These are phyloP conservation scores for Nannochloris sp. DNA, from an alignment of 139 green algal species.

Conservation along the genomic window DNA sequence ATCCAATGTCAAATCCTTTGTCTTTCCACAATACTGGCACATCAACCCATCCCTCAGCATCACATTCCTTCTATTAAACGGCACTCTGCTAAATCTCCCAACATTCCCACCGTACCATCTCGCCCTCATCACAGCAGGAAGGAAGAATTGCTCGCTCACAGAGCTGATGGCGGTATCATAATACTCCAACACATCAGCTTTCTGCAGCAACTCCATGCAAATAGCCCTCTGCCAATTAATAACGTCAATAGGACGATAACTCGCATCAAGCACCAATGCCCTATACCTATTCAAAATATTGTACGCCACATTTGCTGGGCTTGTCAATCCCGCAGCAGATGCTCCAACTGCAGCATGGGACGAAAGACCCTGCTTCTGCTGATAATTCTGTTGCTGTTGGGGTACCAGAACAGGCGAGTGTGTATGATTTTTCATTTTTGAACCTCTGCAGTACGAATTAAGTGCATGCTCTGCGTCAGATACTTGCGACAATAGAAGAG, in stretches of 20 bases:
- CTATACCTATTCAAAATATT: conserved; percentile 17
- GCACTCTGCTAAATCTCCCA: conserved; percentile 5
- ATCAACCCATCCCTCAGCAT: conserved; percentile 30
- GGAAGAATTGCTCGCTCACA: conserved; percentile 1
- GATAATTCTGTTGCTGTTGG: neutral
- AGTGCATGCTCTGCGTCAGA: no score
- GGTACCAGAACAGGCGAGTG: neutral
- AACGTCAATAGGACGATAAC: conserved; percentile 48
- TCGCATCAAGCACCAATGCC: conserved; percentile 46
- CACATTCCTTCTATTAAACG: conserved; percentile 41
- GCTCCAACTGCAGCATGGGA: neutral
- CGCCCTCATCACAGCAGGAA: conserved; percentile 28
- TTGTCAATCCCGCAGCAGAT: neutral
- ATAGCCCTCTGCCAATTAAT: conserved; percentile 49
- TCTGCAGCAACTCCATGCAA: conserved; percentile 36
- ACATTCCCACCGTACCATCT: conserved; percentile 7
- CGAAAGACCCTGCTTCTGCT: neutral
- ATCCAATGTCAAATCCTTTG: conserved; percentile 39
- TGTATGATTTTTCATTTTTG: neutral
- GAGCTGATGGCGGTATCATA: conserved; percentile 27
- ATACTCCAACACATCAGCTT: conserved; percentile 57
- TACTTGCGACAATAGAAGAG: no score
- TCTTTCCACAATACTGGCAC: conserved; percentile 47
- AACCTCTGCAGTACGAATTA: no score
- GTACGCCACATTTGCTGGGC: neutral